A percentile compares a stretch with the other conserved stretches of the same genome.
These are phyloP conservation scores for Penicillium nucicola DNA, from an alignment of 495 filamentous ascomycete species.

Conservation along the genomic window DNA sequence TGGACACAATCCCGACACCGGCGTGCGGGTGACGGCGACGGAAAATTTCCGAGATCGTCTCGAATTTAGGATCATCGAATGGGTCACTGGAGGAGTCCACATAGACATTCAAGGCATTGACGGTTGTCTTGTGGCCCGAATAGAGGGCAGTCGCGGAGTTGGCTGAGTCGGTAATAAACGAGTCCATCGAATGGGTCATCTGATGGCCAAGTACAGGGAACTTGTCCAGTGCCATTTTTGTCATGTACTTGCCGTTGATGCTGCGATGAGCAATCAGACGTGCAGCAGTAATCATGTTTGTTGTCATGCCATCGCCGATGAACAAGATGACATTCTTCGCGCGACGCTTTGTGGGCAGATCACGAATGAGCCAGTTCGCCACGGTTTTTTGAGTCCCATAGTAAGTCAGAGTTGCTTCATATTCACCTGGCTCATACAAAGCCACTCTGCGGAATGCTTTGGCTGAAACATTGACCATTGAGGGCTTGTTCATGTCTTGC, in stretches of 20 bases:
- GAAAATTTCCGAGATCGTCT: constrained; percentile 72
- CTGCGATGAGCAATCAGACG: constrained; percentile 70
- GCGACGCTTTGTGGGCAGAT: constrained; percentile 57
- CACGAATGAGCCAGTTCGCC: constrained; percentile 69
- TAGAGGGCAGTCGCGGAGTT: constrained; percentile 74
- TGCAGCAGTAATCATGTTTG: constrained; percentile 73
- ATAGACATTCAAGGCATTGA: constrained; percentile 72
- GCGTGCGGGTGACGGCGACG: constrained; percentile 53
- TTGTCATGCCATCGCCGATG: constrained; percentile 78
- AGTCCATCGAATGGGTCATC: constrained; percentile 70
- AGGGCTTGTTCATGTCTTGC: constrained; percentile 57
- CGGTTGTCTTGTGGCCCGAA: constrained; percentile 69
- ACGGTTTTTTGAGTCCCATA: constrained; percentile 60
- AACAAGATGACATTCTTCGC: constrained; percentile 78
- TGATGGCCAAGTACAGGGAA: constrained; percentile 71
- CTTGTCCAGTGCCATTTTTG: constrained; percentile 62
- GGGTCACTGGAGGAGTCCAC: constrained; percentile 60
- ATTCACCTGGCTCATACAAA: constrained; percentile 66
- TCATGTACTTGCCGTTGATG: constrained; percentile 72
- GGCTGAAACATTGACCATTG: constrained; percentile 66
- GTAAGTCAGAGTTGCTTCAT: constrained; percentile 67
- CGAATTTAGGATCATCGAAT: constrained; percentile 74
- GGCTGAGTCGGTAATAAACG: constrained; percentile 74
- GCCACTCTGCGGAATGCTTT: constrained; percentile 67
- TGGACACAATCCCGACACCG: constrained; percentile 58